These are phyloP conservation scores for Ophiostoma pallidulum DNA, from an alignment of 2,329 filamentous ascomycete genomes.

Conservation along the genomic window DNA sequence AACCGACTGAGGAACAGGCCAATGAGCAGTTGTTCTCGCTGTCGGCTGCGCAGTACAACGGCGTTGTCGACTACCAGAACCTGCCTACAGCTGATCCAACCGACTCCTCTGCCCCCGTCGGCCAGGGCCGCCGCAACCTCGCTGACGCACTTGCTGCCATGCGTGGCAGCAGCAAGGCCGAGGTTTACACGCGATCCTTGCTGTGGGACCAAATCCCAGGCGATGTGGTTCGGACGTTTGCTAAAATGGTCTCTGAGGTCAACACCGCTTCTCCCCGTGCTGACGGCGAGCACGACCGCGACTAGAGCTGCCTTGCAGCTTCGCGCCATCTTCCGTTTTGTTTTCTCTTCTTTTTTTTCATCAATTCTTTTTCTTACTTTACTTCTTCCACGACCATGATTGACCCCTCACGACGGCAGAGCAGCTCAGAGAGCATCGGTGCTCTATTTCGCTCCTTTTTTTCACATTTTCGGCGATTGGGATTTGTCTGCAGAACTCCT, in stretches of 20 bases:
- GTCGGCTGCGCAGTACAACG: constrained; percentile 80
- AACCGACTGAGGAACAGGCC: constrained; percentile 74
- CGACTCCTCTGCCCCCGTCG: constrained; percentile 41
- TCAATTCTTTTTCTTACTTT: constrained; percentile 20
- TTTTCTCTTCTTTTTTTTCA: constrained; percentile 2
- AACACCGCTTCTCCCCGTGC: constrained; percentile 28
- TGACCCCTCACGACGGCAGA: not conserved
- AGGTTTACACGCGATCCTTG: constrained; percentile 86
- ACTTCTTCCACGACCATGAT: constrained; percentile 16
- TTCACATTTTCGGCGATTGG: not conserved
- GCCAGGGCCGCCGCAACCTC: constrained; percentile 61
- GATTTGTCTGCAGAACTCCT: not conserved
- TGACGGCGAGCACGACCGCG: constrained; percentile 8
- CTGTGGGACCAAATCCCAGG: constrained; percentile 90
- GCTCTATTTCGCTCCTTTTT: not conserved
- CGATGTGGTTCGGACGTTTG: constrained; percentile 87
- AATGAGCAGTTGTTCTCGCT: constrained; percentile 82
- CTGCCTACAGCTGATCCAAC: constrained; percentile 19
- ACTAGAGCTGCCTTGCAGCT: not conserved
- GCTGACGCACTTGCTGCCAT: constrained; percentile 73
- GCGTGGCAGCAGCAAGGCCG: constrained; percentile 65
- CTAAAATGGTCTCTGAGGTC: constrained; percentile 77
- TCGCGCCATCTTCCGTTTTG: not conserved
- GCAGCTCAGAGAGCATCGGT: constrained; percentile 2
- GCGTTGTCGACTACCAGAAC: constrained; percentile 61